These are phyloP conservation scores for Tylopilus vinaceipallidus DNA, from an alignment of 768 basidiomycete genomes.

Conservation along the genomic window DNA sequence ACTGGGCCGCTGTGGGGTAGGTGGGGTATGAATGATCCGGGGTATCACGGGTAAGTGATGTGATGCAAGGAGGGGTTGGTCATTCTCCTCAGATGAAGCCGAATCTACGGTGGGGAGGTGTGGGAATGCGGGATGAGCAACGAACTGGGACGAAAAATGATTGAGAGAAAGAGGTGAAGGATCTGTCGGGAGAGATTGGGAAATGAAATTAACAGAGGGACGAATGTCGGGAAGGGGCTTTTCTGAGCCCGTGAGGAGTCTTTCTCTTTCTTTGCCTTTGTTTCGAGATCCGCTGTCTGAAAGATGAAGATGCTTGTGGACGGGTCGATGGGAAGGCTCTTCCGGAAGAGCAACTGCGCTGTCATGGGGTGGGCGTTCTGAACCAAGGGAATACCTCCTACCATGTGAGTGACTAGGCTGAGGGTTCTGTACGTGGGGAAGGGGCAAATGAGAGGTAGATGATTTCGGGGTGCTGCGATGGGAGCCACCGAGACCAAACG, in stretches of 20 bases:
- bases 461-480: constrained; percentile 31
- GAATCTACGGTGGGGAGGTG: constrained; percentile 30
- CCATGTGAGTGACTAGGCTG: constrained; percentile 23
- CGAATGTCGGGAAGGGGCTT: constrained; percentile 7
- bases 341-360: constrained; percentile 34
- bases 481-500: constrained; percentile 29
- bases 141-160: constrained; percentile 8
- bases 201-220: constrained; percentile 17
- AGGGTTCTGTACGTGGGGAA: constrained; percentile 14
- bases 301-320: constrained; percentile 12
- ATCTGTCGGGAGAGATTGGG: constrained; percentile 22
- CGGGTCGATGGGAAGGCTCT: constrained; percentile 14
- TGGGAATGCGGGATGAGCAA: constrained; percentile 4
- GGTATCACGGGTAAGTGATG: constrained; percentile 28
- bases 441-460: constrained; percentile 27
- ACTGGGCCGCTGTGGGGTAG: constrained; percentile 33
- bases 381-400: constrained; percentile 29
- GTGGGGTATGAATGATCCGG: constrained; percentile 36
- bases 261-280: constrained; percentile 31
- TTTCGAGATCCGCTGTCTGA: constrained; percentile 15
- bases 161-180: constrained; percentile 15
- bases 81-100: constrained; percentile 23
- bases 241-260: neutral
- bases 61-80: constrained; percentile 26
- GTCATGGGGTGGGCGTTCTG: constrained; percentile 32